Conservation (phyloP, 768 basidiomycete species). For the Tulasnella sp. region DNA sequence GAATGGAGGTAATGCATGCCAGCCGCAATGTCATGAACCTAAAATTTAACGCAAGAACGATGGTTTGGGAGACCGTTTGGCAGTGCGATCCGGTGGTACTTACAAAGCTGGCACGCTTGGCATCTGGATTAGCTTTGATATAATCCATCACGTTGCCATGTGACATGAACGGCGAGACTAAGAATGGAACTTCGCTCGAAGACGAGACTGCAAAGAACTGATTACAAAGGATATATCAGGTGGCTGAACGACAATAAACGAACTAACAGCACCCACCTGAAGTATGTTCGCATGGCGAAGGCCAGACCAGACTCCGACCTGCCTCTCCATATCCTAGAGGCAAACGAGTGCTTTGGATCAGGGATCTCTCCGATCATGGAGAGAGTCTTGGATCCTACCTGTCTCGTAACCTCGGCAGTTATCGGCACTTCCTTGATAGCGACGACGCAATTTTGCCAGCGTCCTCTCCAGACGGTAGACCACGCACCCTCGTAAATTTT, state of each 20-base stretch:
- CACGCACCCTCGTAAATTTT: neutral
- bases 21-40: conserved; percentile 4
- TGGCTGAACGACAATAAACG: neutral
- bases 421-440: conserved; percentile 3
- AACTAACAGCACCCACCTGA: neutral
- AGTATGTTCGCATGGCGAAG: neutral
- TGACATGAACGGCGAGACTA: neutral
- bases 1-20: conserved; percentile 2
- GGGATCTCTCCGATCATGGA: neutral
- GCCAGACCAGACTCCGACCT: conserved; percentile 6
- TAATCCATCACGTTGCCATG: neutral
- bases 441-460: neutral
- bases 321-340: neutral
- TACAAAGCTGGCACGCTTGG: neutral
- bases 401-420: neutral
- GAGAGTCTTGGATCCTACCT: neutral
- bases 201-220: conserved; percentile 7
- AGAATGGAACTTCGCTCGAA: neutral
- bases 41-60: neutral
- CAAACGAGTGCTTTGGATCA: neutral
- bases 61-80: neutral
- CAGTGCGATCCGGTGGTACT: too few species aligned
- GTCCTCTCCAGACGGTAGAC: conserved; percentile 1
- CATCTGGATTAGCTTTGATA: neutral
- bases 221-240: neutral